A percentile compares a stretch with the other conserved stretches of the same genome.
Conservation (phyloP, 257 asterid species). For the Solanum boliviense region DNA sequence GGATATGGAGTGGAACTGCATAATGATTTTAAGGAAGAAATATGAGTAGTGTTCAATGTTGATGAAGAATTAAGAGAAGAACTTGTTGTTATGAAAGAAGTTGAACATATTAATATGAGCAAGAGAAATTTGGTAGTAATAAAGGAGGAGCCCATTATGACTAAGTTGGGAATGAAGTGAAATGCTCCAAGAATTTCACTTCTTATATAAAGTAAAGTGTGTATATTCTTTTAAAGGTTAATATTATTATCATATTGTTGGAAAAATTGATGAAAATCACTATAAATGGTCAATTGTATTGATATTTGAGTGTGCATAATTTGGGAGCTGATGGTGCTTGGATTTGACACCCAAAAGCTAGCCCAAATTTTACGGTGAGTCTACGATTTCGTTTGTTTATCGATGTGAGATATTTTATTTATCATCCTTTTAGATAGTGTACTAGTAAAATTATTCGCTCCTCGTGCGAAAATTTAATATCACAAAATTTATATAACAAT, state of each 20-base stretch:
- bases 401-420: neutral
- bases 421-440: neutral
- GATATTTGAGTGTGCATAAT: neutral
- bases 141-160: neutral
- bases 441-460: too few species aligned
- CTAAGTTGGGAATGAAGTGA: neutral
- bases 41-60: conserved; percentile 3
- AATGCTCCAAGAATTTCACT: neutral
- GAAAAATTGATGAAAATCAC: neutral
- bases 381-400: too few species aligned
- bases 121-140: neutral
- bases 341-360: neutral
- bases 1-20: conserved; percentile 74
- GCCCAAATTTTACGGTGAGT: too few species aligned
- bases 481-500: too few species aligned
- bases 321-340: neutral
- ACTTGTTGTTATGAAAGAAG: neutral
- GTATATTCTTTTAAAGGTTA: neutral
- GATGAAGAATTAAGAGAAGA: conserved; percentile 15
- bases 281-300: neutral
- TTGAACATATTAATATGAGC: neutral
- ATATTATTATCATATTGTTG: neutral
- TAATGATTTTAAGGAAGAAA: conserved; percentile 16
- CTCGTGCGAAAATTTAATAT: too few species aligned
- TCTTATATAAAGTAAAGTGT: neutral